Percentiles rank a stretch among this genome's conserved stretches.
phyloP scores from a whole-genome alignment of 148 eudicot genomes.

The Gaultheria prostrata region DNA sequence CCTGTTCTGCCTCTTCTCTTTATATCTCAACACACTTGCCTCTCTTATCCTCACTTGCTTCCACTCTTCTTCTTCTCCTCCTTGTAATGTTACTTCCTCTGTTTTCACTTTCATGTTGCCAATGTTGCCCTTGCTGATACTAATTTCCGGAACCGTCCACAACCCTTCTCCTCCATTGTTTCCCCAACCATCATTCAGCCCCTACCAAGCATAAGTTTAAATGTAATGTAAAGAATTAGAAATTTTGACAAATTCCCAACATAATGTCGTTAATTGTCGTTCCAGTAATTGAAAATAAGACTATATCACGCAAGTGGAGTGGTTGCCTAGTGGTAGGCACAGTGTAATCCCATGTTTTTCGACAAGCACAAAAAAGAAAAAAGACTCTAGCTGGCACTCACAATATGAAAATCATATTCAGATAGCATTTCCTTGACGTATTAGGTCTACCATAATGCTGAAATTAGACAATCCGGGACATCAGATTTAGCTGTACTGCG shows the following conservation, averaged over 20 bases:
- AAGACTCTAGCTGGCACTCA: too few relatives aligned
- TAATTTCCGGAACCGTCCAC: slow-evolving; percentile 44
- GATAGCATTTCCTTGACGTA: too few relatives aligned
- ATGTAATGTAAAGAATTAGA: neutral
- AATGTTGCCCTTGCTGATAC: neutral
- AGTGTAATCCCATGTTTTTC: too few relatives aligned
- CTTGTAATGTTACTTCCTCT: slow-evolving; percentile 15
- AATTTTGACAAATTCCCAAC: neutral
- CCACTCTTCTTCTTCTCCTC: slow-evolving; percentile 20
- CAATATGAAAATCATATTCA: too few relatives aligned
- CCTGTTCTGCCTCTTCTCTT: slow-evolving; percentile 70
- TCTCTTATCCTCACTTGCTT: slow-evolving; percentile 43
- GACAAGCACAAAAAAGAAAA: too few relatives aligned
- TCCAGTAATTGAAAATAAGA: too few relatives aligned
- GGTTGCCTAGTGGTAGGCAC: too few relatives aligned
- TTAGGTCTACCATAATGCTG: too few relatives aligned
- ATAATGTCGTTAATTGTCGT: neutral
- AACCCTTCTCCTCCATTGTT: slow-evolving; percentile 23
- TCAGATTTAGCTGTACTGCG: too few relatives aligned
- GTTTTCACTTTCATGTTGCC: slow-evolving; percentile 7
- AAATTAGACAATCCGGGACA: too few relatives aligned
- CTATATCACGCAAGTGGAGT: too few relatives aligned
- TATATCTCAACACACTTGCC: slow-evolving; percentile 67
- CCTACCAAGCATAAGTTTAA: slow-evolving; percentile 5
- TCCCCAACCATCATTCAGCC: slow-evolving; percentile 23